Base-by-base conservation (phyloP, 106 monocot genomes). In the Dendrobium nobile region DNA sequence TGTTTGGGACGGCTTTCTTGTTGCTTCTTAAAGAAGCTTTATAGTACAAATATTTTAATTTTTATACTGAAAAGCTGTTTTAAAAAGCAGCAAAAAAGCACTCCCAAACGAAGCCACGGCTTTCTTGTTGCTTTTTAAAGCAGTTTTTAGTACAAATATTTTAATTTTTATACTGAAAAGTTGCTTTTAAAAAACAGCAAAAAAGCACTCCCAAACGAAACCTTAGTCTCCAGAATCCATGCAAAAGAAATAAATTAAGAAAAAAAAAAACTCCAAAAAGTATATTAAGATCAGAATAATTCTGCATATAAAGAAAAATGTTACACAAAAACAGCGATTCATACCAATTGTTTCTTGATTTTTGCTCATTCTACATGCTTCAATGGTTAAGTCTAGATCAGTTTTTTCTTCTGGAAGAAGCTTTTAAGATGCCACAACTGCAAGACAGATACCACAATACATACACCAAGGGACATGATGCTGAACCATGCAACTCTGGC, bases 331-430 rank as follows among this genome's bases (percentile, higher is more conserved):
- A 6, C 10, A 19, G 24, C 9, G 7, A 67, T 27, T 27, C 67
- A 15, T 67, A 70, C 16, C 37, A 70, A n/a, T 70, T 70, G 31
- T 70, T 37, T 37, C 33, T 33, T 10, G 16, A 33, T 37, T 70
- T 70, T n/a, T 74, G 41, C 74, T 74, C 74, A 76, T 27, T 26
- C 48, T 76, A 9, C 47, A 76, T 47, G 24, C 19, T 76, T 47
- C 44, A 44, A 20, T 41, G 43, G 41, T 44, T 44, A 44, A 75
- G 51, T 43, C 79, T 88, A 93, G 51, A 96, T 93, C 55, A 96
- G 88, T 85, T 90, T 96, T 85, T 96, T 93, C 87, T 92, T 93
- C 28, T 74, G 78, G 75, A 96, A 96, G 83, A 72, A 96, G 5
- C 72, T 75, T 77, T 90, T 90, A 5, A 96, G 87, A 33, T 93